Base-by-base conservation (phyloP, 805 yeast genomes). In the Wickerhamomyces xylosicus region DNA sequence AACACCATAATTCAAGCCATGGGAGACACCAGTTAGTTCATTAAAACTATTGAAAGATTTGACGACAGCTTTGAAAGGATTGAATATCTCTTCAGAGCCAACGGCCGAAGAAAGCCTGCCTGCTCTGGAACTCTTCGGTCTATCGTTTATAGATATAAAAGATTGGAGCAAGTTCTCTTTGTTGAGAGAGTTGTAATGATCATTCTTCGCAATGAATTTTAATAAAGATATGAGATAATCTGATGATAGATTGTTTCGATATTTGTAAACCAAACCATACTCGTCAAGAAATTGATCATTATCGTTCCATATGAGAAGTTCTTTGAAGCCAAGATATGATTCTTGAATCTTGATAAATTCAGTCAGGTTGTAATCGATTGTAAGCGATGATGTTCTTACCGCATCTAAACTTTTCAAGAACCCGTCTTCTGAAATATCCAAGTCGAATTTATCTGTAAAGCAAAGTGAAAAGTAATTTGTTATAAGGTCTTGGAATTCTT, bases 381-480 rank as follows among this genome's bases (percentile, higher is more conserved):
- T 36, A 19, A 41, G 16, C 2, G 29, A 3, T 18, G 43, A 40
- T 16, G 19, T 40, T 15, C 43, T 46, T 16, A 48, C 43, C 3
- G 61, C 59, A 11, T 53, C 35, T 5, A 57, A 42, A 20, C 58
- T 28, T 36, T 58, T 62, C 34, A 62, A 37, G n/a, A 56, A 37
- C 0, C 70, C 71, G 38, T 60, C 53, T 35, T 56, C 62, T 11
- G 41, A 42, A 14, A 63, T 28, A 10, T 49, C 56, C 20, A 59
- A 18, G 8, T 36, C 56, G 27, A 50, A 47, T 38, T 56, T 50
- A 11, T 7, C 14, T 2, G n/a, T 33, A 3, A 59, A 40, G 69
- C 70, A 66, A 2, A 39, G 39, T 3, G 34, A 41, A 68, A 69
- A 66, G 70, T 70, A 66, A 16, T 43, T 41, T 20, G 42, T 42